phyloP scores from a whole-genome alignment of 192 early-diverging fungal genomes.

The Backusella morwellensis region DNA sequence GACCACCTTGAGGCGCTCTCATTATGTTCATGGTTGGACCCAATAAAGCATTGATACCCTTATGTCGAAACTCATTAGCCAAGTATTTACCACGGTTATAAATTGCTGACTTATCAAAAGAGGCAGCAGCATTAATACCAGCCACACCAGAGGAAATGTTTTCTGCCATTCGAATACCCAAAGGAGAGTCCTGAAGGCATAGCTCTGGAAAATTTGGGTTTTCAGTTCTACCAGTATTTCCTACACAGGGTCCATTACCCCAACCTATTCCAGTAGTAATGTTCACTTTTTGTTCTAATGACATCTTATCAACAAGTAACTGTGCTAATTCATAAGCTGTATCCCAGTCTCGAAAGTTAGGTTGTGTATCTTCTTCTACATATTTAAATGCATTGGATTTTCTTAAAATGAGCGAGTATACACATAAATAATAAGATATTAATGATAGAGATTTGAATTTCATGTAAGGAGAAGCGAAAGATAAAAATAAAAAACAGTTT shows the following conservation, averaged over 20 bases:
- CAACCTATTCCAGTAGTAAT: slow-evolving; percentile 51
- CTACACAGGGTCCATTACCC: slow-evolving; percentile 41
- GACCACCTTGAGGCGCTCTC: slow-evolving; percentile 22
- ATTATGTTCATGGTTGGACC: slow-evolving; percentile 41
- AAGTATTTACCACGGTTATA: slow-evolving; percentile 41
- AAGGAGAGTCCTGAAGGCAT: slow-evolving; percentile 27
- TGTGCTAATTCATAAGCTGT: slow-evolving; percentile 22
- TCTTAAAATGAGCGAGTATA: background rate
- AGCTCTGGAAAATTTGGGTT: slow-evolving; percentile 47
- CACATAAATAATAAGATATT: background rate
- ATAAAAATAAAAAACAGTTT: background rate
- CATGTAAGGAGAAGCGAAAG: background rate
- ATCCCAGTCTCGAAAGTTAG: slow-evolving; percentile 11
- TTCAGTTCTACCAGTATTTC: slow-evolving; percentile 41
- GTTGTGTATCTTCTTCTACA: background rate
- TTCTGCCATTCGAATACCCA: slow-evolving; percentile 40
- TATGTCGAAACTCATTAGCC: slow-evolving; percentile 54
- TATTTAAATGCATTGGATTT: background rate
- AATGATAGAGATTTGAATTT: background rate
- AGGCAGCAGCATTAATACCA: slow-evolving; percentile 58
- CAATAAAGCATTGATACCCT: slow-evolving; percentile 55
- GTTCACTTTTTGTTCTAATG: slow-evolving; percentile 45
- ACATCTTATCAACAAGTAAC: slow-evolving; percentile 34
- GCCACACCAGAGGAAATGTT: slow-evolving; percentile 44
- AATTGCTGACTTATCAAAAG: slow-evolving; percentile 54